Evolutionary conservation across 2,329 filamentous ascomycete genomes (phyloP).

Genomic region (Balansia obtecta): DNA sequence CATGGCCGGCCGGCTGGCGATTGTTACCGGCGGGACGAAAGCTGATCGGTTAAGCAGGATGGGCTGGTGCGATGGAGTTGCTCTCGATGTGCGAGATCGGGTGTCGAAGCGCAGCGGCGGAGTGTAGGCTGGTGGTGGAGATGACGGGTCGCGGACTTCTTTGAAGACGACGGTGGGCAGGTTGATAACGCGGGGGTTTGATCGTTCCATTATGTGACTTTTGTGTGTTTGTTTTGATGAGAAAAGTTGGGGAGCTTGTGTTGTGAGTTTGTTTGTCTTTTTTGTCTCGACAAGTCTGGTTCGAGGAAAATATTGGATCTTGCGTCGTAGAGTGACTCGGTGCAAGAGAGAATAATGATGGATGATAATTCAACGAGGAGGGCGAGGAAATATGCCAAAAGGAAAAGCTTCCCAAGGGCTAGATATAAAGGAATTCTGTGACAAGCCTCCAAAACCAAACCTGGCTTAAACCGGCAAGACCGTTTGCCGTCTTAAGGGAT

Average conservation of each 20-base stretch:
- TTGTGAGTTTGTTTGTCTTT: too few relatives aligned
- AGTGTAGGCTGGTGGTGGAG: constrained; percentile 20
- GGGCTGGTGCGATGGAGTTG: not conserved
- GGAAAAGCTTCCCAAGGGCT: too few relatives aligned
- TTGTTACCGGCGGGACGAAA: not conserved
- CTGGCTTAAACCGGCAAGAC: not conserved
- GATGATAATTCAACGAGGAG: too few relatives aligned
- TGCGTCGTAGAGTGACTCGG: too few relatives aligned
- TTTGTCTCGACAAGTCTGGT: too few relatives aligned
- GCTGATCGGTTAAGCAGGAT: not conserved
- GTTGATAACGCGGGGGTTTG: not conserved
- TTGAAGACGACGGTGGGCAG: constrained; percentile 3
- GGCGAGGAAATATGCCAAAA: too few relatives aligned
- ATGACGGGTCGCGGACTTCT: constrained; percentile 8
- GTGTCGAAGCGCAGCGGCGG: constrained; percentile 10
- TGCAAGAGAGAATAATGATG: too few relatives aligned
- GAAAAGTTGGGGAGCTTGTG: not conserved
- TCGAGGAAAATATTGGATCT: too few relatives aligned
- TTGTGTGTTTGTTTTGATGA: not conserved
- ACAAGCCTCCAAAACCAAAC: too few relatives aligned
- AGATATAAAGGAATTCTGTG: too few relatives aligned
- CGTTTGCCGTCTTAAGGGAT: not conserved
- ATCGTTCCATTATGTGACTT: constrained; percentile 2
- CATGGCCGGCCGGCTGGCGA: not conserved
- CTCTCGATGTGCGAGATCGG: too few relatives aligned